These are phyloP conservation scores for Deinandra increscens DNA, from an alignment of 129 eudicot species.

Conservation along the genomic window DNA sequence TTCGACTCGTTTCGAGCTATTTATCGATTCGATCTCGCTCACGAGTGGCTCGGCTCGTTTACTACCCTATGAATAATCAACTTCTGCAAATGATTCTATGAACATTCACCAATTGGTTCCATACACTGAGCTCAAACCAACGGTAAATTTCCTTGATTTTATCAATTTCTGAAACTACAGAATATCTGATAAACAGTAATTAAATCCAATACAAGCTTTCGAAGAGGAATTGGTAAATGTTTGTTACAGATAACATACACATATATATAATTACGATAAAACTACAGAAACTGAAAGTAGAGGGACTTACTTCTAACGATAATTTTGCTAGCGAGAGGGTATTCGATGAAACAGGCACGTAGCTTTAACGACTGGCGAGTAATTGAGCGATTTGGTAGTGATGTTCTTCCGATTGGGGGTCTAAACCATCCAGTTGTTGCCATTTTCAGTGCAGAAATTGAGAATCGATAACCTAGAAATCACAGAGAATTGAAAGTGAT, in stretches of 20 bases:
- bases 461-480: no score
- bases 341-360: constrained; percentile 40
- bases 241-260: neutral
- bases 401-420: constrained; percentile 24
- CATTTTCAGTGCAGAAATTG: constrained; percentile 13
- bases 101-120: no score
- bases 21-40: no score
- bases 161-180: neutral
- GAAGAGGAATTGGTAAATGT: neutral
- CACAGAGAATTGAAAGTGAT: neutral
- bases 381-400: constrained; percentile 21
- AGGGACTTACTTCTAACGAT: constrained; percentile 64
- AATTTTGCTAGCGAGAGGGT: constrained; percentile 71
- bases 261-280: neutral
- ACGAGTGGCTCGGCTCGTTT: no score
- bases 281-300: constrained; percentile 7
- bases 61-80: no score
- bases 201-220: no score
- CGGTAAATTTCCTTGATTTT: neutral
- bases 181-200: no score
- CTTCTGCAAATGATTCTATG: neutral
- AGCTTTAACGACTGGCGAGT: constrained; percentile 27
- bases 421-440: constrained; percentile 32
- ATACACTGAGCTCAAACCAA: neutral
- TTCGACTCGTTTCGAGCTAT: no score